phyloP scores from a whole-genome alignment of 2,329 filamentous ascomycete genomes.

The Canariomyces notabilis region DNA sequence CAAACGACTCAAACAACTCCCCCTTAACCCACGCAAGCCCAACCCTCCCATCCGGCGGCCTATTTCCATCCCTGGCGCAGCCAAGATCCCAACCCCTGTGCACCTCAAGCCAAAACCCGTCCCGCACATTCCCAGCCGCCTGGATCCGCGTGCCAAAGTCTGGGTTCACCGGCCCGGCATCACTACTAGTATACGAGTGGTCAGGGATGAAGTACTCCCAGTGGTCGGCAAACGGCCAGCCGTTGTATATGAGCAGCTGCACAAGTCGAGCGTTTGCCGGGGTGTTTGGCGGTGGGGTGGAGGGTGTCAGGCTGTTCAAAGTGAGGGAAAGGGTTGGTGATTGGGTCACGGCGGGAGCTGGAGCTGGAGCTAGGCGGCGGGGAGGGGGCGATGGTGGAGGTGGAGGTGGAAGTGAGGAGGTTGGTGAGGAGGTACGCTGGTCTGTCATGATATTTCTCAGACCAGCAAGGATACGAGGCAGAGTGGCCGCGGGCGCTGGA shows the following conservation, averaged over 20 bases:
- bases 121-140: constrained; percentile 10
- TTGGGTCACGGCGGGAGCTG: no score
- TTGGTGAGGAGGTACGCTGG: no score
- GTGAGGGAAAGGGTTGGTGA: not conserved
- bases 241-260: constrained; percentile 17
- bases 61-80: not conserved
- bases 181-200: not conserved
- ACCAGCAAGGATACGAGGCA: no score
- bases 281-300: not conserved
- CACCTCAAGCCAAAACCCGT: constrained; percentile 12
- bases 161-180: not conserved
- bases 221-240: constrained; percentile 17
- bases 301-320: no score
- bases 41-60: not conserved
- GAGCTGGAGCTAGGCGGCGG: no score
- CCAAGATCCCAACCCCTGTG: constrained; percentile 5
- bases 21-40: constrained; percentile 8
- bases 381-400: no score
- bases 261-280: constrained; percentile 2
- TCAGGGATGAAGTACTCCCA: constrained; percentile 16
- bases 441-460: no score
- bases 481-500: no score
- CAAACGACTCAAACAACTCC: not conserved
- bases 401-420: no score
- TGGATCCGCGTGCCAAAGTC: constrained; percentile 1